A percentile compares a stretch with the other conserved stretches of the same genome.
Conservation (phyloP, 306 rosid genomes). For the Malus fusca region DNA sequence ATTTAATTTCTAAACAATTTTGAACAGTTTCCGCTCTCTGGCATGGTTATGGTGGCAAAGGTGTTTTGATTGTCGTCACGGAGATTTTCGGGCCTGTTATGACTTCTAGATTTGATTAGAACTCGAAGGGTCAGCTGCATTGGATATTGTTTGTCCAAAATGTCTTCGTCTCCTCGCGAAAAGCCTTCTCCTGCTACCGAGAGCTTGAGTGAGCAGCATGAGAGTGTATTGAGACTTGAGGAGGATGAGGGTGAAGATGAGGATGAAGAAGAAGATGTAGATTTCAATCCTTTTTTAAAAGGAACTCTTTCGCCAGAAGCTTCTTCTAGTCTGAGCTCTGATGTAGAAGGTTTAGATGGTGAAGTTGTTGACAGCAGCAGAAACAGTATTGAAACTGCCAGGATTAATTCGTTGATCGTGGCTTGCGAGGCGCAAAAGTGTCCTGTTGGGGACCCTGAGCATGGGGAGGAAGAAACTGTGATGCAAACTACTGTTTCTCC, state of each 20-base stretch:
- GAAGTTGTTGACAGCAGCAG: slow-evolving; percentile 34
- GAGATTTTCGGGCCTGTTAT: background rate
- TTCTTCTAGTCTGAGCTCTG: slow-evolving; percentile 86
- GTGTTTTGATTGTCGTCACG: slow-evolving; percentile 14
- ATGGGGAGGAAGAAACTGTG: slow-evolving; percentile 54
- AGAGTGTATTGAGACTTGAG: slow-evolving; percentile 27
- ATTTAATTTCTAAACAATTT: background rate
- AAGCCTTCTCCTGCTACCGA: slow-evolving; percentile 8
- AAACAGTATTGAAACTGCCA: slow-evolving; percentile 7
- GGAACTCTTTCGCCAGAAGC: slow-evolving; percentile 69
- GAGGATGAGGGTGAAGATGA: slow-evolving; percentile 45
- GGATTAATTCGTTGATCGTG: slow-evolving; percentile 20
- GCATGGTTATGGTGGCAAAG: slow-evolving; percentile 22
- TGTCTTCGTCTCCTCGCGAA: slow-evolving; percentile 31
- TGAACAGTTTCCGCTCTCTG: slow-evolving; percentile 10
- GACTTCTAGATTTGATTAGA: slow-evolving; percentile 8
- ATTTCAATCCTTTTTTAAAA: slow-evolving; percentile 72
- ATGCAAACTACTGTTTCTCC: slow-evolving; percentile 29
- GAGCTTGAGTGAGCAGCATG: slow-evolving; percentile 16
- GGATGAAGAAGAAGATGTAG: slow-evolving; percentile 68
- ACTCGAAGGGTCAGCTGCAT: slow-evolving; percentile 1
- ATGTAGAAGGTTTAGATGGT: slow-evolving; percentile 60
- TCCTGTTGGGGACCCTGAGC: slow-evolving; percentile 33
- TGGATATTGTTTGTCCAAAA: slow-evolving; percentile 22
- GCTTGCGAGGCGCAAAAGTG: slow-evolving; percentile 17